Evolutionary conservation across 225 moss, liverwort and hornwort species (phyloP), one percentile per base, ranked within the genome.

Genomic region (Climacium dendroides): DNA sequence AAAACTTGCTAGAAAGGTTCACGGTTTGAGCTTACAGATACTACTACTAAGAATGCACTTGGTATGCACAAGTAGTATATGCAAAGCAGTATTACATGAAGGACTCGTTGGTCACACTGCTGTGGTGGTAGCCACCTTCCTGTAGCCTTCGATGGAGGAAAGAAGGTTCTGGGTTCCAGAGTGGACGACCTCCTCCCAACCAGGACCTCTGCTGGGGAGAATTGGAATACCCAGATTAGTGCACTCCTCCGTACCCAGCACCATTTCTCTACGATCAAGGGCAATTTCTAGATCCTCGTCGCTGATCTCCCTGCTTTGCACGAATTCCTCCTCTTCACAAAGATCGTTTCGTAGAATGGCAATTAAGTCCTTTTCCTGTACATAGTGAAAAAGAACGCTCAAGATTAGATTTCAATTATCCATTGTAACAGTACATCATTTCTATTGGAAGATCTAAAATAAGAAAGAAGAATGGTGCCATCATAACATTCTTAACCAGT

Each of bases 161-260:
- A 98, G 90, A 20, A 96, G 91, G 91, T 90, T 94, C 24, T 90
- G 89, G 35, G 88, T 85, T 82, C 95, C 94, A 7, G 83, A 91
- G 78, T 94, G 95, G 3, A 90, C 32, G 41, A 98, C 98, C 71
- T 96, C 97, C 86, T 98, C 98, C 98, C 98, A 98, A 54, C 98
- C 98, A 29, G 97, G 98, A 55, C 98, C 98, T 82, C 90, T 90
- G 41, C 87, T 80, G 13, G 97, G 85, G 35, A 96, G 92, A 8
- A 60, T 70, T 39, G 89, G 83, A 18, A 92, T 85, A 5, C 91
- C 90, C 85, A 84, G 94, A 20, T 88, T 91, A 19, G 39, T 37
- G 87, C 83, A 84, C 85, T 89, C 92, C 66, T 93, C 89, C 16
- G 88, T 80, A 41, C 90, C 93, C 50, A 93, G 52, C 72, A 66